Percentiles rank a stretch among this genome's conserved stretches.
Conservation (phyloP, 495 filamentous ascomycete species). For the Neurospora intermedia region DNA sequence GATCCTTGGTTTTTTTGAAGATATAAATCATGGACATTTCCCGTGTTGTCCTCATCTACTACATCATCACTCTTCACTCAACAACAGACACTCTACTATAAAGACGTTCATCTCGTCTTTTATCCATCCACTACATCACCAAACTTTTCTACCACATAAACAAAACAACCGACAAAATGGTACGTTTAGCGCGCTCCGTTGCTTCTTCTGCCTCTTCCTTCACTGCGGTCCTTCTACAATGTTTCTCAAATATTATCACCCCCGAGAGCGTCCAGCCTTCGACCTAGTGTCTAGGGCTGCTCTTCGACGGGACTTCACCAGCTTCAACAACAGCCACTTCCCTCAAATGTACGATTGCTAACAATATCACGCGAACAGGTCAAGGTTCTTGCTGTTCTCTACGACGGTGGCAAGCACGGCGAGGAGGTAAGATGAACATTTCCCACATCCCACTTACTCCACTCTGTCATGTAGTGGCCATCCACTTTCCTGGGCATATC, state of each 20-base stretch:
- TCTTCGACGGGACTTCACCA: not conserved
- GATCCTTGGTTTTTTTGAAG: not conserved
- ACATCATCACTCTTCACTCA: not conserved
- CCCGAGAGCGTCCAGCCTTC: not conserved
- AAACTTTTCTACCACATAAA: not conserved
- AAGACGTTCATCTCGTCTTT: not conserved
- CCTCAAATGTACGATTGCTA: constrained; percentile 25
- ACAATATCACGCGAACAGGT: constrained; percentile 42
- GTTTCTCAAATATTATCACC: not conserved
- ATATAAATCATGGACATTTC: not conserved
- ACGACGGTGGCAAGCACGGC: constrained; percentile 44
- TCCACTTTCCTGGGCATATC: not conserved
- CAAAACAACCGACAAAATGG: constrained; percentile 36
- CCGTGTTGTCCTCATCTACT: not conserved
- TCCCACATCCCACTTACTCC: not conserved
- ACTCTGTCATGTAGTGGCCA: not conserved
- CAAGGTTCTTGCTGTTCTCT: constrained; percentile 46
- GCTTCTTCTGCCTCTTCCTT: constrained; percentile 19
- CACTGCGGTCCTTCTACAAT: constrained; percentile 16
- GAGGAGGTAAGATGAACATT: constrained; percentile 31
- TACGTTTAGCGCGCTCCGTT: constrained; percentile 34
- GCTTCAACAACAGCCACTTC: constrained; percentile 5
- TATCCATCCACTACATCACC: not conserved
- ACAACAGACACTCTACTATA: not conserved
- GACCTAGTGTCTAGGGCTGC: not conserved